Evolutionary conservation across 2,329 filamentous ascomycete genomes (phyloP), one percentile per base, ranked within the genome.

Genomic region (Cercospora beticola): DNA sequence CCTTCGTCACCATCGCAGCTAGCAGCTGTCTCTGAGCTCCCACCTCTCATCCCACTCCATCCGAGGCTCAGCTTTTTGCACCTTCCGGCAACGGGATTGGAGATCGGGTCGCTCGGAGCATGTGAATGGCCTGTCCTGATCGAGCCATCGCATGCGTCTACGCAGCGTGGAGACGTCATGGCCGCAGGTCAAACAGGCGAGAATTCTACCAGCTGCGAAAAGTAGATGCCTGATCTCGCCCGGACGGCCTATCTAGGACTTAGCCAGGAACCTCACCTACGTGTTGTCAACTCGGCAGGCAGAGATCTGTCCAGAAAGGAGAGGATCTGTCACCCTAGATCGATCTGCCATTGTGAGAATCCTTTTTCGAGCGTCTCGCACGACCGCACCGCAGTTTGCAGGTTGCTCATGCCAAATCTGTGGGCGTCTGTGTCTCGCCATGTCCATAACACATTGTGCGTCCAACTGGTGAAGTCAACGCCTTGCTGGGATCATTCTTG

Each of bases 1-100:
- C 56, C 5, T 58, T 33, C 56, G 56, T 59, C 56, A 59, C 56
- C 56, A 33, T 9, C 56, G 56, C 56, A 59, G 56, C 56, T 59
- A 3, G 56, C 28, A 59, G 16, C 30, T 59, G 28, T 23, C 18
- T n/a, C 16, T 26, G 23, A 2, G 26, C 54, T 59, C 56, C n/a
- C n/a, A 31, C 4, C 52, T 36, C 56, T 3, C 56, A 30, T 12
- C 33, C 36, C 36, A 40, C 18, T n/a, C 30, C 56, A 28, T 26
- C 56, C 56, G 56, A 59, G 26, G 30, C 30, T 5, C 54, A 57
- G 26, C 54, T 28, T 31, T 31, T n/a, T 40, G 28, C 28, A 33
- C 56, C 56, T 58, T 58, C 56, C 31, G 16, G 16, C 56, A 33
- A 58, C n/a, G 56, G 56, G 56, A 12, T 5, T 2, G 4, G 3